A percentile compares a stretch with the other conserved stretches of the same genome.
These are phyloP conservation scores for Pleodorina starrii DNA, from an alignment of 139 green algal genomes.

Conservation along the genomic window DNA sequence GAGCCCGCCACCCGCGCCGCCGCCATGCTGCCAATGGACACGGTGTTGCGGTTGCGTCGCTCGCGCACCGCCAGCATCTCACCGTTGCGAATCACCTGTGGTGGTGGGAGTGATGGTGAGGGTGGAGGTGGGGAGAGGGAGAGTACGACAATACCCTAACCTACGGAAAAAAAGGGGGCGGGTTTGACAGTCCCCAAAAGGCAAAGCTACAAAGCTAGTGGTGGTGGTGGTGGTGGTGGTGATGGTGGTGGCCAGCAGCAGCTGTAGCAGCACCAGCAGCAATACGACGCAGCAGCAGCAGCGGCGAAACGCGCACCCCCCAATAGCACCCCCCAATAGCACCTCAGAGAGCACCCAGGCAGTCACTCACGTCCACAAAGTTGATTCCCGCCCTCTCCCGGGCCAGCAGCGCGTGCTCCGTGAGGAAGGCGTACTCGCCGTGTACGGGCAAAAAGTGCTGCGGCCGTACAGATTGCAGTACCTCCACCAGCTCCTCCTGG, in stretches of 20 bases:
- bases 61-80: conserved; percentile 94
- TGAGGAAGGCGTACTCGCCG: conserved; percentile 97
- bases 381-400: conserved; percentile 66
- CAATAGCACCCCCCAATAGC: too few species aligned
- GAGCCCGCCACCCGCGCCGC: conserved; percentile 26
- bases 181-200: too few species aligned
- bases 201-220: too few species aligned
- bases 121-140: conserved; percentile 18
- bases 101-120: neutral
- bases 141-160: too few species aligned
- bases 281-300: too few species aligned
- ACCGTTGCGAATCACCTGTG: conserved; percentile 96
- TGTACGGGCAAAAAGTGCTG: conserved; percentile 99
- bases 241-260: neutral
- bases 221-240: neutral
- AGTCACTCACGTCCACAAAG: conserved; percentile 55
- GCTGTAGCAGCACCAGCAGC: too few species aligned
- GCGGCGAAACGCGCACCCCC: neutral
- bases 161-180: too few species aligned
- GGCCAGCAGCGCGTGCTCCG: conserved; percentile 91
- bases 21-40: conserved; percentile 76
- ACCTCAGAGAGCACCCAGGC: neutral
- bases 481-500: conserved; percentile 87
- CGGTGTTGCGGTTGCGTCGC: conserved; percentile 75
- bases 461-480: conserved; percentile 92